Evolutionary conservation across 73 alveolate genomes (phyloP).

Genomic region (Blepharisma japonicum): DNA sequence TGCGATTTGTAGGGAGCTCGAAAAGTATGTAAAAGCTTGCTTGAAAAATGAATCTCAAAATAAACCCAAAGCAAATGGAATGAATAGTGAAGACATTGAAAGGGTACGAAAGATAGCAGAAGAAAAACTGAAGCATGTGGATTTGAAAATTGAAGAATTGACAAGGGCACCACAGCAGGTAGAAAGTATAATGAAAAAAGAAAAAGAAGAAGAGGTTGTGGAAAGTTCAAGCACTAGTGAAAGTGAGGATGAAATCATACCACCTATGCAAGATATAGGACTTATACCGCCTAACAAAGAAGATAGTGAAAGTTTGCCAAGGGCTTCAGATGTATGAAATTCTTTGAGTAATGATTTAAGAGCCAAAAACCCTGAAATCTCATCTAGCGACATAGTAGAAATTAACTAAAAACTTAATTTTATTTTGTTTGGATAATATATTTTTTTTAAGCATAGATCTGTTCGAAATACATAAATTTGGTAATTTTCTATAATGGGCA

Average conservation of each 20-base stretch:
- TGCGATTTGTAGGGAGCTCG: neutral
- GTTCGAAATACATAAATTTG: too few species aligned
- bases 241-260: neutral
- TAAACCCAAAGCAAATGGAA: neutral
- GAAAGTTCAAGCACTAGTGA: conserved; percentile 29
- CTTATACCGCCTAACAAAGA: too few species aligned
- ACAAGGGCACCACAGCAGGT: too few species aligned
- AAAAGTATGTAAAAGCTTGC: neutral
- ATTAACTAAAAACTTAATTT: too few species aligned
- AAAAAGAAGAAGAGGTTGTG: neutral
- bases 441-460: too few species aligned
- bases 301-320: too few species aligned
- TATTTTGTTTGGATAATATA: too few species aligned
- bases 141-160: neutral
- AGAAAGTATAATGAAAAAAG: neutral
- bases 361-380: too few species aligned
- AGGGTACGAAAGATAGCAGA: neutral
- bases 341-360: too few species aligned
- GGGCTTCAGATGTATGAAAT: too few species aligned
- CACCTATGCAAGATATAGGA: neutral
- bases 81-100: neutral
- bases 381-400: too few species aligned
- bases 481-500: too few species aligned
- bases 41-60: neutral
- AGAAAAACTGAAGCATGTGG: neutral